phyloP scores from a whole-genome alignment of 2,329 filamentous ascomycete genomes.

The Magnaporthiopsis incrustans region DNA sequence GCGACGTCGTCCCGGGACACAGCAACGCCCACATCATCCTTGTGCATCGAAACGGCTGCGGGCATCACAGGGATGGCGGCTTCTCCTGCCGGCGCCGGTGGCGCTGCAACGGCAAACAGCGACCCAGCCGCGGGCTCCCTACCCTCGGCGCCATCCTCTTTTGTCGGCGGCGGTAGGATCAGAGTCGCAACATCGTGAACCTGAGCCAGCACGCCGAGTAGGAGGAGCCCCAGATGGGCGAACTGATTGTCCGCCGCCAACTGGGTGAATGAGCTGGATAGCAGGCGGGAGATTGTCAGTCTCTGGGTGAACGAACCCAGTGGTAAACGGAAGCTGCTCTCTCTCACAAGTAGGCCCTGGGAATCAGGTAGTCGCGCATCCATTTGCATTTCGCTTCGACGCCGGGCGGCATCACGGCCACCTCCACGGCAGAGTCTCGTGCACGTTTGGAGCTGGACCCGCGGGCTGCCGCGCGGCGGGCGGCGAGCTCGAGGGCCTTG shows the following conservation, averaged over 20 bases:
- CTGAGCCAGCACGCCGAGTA: constrained; percentile 57
- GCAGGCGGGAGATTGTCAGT: too few species aligned
- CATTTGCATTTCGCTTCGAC: constrained; percentile 24
- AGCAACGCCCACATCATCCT: constrained; percentile 14
- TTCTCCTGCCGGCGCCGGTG: neutral
- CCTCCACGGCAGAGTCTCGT: neutral
- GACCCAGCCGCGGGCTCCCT: neutral
- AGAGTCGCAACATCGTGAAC: constrained; percentile 38
- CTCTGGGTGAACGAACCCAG: neutral
- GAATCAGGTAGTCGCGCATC: constrained; percentile 30
- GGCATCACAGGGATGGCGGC: neutral
- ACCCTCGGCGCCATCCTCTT: constrained; percentile 19
- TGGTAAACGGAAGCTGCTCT: constrained; percentile 16
- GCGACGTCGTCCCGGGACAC: constrained; percentile 6
- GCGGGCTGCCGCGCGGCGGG: neutral
- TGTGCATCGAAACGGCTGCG: neutral
- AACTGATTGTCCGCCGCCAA: constrained; percentile 66
- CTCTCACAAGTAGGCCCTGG: constrained; percentile 37
- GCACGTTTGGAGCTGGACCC: constrained; percentile 1
- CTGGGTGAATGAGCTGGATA: constrained; percentile 54
- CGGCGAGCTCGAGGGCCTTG: constrained; percentile 15
- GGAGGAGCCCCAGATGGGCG: constrained; percentile 60
- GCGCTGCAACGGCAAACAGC: neutral
- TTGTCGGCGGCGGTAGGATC: constrained; percentile 17
- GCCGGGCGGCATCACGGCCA: neutral